Percentiles rank a stretch among this genome's conserved stretches.
Conservation (phyloP, 352 stramenopile genomes). For the Aphanomyces invadans region DNA sequence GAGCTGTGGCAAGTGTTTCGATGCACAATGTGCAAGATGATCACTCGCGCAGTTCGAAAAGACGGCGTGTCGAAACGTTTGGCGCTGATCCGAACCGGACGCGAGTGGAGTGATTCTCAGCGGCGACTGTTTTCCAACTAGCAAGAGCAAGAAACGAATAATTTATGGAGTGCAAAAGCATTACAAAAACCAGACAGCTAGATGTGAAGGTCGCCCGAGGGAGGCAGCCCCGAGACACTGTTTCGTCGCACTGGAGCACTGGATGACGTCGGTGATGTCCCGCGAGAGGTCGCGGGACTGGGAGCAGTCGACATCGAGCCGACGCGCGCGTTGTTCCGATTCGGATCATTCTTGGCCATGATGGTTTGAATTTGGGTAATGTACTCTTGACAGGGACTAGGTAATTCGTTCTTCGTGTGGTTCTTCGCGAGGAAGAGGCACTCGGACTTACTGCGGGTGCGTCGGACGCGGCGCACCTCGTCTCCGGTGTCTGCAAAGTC, state of each 20-base stretch:
- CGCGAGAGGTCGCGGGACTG: background rate
- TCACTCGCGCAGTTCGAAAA: background rate
- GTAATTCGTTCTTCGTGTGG: slow-evolving; percentile 42
- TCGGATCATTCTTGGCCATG: slow-evolving; percentile 48
- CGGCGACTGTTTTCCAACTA: background rate
- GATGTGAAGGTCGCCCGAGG: background rate
- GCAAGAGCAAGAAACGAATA: slow-evolving; percentile 11
- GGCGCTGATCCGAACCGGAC: background rate
- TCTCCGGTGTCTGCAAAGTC: background rate
- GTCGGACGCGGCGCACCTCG: slow-evolving; percentile 28
- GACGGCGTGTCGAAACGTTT: background rate
- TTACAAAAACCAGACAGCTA: background rate
- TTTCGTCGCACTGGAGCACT: background rate
- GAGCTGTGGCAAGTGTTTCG: slow-evolving; percentile 2
- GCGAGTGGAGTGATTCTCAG: background rate
- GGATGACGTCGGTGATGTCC: background rate
- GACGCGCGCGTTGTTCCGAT: background rate
- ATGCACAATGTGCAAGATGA: background rate
- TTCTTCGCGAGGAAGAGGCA: slow-evolving; percentile 68
- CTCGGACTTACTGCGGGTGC: slow-evolving; percentile 70
- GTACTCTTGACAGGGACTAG: slow-evolving; percentile 72
- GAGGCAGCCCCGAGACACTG: background rate
- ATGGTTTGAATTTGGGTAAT: slow-evolving; percentile 82
- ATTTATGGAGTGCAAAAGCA: background rate
- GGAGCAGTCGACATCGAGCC: slow-evolving; percentile 8